These are phyloP conservation scores for Phytophthora pinifolia DNA, from an alignment of 352 stramenopile genomes.

Conservation along the genomic window DNA sequence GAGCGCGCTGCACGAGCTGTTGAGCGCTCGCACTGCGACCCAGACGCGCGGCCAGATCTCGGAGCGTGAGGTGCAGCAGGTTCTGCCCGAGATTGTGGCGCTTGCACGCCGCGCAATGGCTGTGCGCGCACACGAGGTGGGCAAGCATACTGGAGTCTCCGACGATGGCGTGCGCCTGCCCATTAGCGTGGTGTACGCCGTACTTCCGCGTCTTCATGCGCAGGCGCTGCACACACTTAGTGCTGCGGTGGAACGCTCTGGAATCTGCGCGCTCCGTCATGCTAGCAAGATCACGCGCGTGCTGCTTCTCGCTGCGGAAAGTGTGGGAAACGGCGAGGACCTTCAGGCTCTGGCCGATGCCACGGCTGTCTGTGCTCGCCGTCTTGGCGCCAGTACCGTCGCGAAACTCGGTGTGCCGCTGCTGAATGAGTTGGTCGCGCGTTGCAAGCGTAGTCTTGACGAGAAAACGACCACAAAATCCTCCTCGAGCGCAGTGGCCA, in stretches of 20 bases:
- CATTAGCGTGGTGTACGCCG: conserved; percentile 68
- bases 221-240: conserved; percentile 44
- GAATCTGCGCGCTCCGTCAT: conserved; percentile 66
- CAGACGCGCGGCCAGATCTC: conserved; percentile 40
- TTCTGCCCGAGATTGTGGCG: conserved; percentile 53
- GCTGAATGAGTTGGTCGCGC: conserved; percentile 56
- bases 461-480: conserved; percentile 18
- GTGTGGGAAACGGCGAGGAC: conserved; percentile 29
- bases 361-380: conserved; percentile 50
- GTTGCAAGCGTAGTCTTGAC: conserved; percentile 54
- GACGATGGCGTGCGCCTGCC: conserved; percentile 77
- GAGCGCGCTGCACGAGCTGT: conserved; percentile 39
- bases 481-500: conserved; percentile 13
- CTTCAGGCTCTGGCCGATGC: conserved; percentile 48
- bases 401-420: conserved; percentile 72
- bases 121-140: conserved; percentile 68
- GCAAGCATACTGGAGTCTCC: conserved; percentile 80
- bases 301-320: conserved; percentile 60
- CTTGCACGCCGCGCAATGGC: conserved; percentile 62
- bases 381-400: conserved; percentile 66
- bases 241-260: conserved; percentile 43
- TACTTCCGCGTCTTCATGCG: conserved; percentile 60
- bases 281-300: conserved; percentile 66
- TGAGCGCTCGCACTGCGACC: conserved; percentile 40
- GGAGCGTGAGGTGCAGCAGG: conserved; percentile 76